Percentiles rank a stretch among this genome's conserved stretches.
These are phyloP conservation scores for Blastocystis sp. DNA, from an alignment of 352 stramenopile genomes.

Conservation along the genomic window DNA sequence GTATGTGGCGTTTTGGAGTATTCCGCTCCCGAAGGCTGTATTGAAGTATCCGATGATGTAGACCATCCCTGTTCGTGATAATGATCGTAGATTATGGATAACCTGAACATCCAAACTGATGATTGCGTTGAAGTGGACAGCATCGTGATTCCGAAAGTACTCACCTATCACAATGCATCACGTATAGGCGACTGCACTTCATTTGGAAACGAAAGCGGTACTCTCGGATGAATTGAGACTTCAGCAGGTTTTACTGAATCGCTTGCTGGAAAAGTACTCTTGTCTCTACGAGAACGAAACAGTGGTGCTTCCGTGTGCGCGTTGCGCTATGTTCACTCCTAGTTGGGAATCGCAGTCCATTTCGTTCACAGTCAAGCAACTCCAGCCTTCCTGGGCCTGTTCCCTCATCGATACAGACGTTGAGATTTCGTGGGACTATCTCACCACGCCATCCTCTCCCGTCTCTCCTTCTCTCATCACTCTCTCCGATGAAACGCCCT, in stretches of 20 bases:
- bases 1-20: conserved; percentile 34
- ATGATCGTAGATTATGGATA: not conserved
- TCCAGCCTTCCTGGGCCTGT: conserved; percentile 1
- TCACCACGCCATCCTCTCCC: not conserved
- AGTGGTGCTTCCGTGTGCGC: not conserved
- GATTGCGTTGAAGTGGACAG: not conserved
- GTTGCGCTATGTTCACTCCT: not conserved
- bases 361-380: not conserved
- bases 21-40: not conserved
- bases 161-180: not conserved
- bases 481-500: not conserved
- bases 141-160: not conserved
- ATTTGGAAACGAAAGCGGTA: not conserved
- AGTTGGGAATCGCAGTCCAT: not conserved
- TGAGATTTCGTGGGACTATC: not conserved
- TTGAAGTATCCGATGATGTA: conserved; percentile 21
- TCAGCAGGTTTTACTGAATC: not conserved
- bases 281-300: not conserved
- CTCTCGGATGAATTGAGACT: not conserved
- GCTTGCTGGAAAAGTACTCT: not conserved
- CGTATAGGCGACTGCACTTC: not conserved
- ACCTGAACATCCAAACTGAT: not conserved
- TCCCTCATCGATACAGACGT: conserved; percentile 19
- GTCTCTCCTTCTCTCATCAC: not conserved
- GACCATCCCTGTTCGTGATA: not conserved